Conservation (phyloP, 192 early-diverging fungal species). For the Gonapodya sp. region DNA sequence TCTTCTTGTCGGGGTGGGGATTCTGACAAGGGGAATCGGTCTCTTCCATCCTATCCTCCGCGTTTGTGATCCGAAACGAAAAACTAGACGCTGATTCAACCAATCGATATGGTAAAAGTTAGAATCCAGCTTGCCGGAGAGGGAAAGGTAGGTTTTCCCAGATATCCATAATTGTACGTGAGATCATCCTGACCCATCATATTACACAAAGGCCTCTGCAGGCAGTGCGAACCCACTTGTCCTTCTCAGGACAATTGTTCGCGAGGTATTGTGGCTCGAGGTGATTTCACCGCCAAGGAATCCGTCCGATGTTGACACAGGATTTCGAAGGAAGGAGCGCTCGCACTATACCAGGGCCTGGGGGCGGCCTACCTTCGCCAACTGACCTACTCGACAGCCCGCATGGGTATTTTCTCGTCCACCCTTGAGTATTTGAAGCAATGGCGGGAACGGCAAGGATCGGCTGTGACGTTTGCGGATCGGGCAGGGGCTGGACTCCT, state of each 20-base stretch:
- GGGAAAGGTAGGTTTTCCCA: conserved; percentile 13
- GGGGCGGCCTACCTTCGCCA: conserved; percentile 38
- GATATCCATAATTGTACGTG: neutral
- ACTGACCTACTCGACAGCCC: conserved; percentile 43
- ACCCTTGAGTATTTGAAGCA: conserved; percentile 19
- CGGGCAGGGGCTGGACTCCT: conserved; percentile 29
- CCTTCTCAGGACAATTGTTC: conserved; percentile 23
- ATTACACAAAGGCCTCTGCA: conserved; percentile 12
- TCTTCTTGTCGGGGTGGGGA: too few species aligned
- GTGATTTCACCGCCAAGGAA: neutral
- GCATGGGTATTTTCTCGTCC: conserved; percentile 43
- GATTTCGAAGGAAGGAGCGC: conserved; percentile 14
- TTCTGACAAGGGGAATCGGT: too few species aligned
- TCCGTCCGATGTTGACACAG: neutral
- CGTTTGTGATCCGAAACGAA: too few species aligned
- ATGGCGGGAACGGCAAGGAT: conserved; percentile 21
- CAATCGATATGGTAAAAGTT: conserved; percentile 26
- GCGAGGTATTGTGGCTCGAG: neutral
- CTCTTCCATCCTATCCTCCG: too few species aligned
- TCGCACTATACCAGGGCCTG: conserved; percentile 17
- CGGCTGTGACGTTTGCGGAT: conserved; percentile 25
- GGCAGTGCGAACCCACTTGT: conserved; percentile 19
- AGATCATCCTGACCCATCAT: neutral
- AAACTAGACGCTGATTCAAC: neutral
- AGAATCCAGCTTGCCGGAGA: conserved; percentile 40